Evolutionary conservation across 1,284 basidiomycete genomes (phyloP), one percentile per base, ranked within the genome.

Genomic region (Baeospora myosura): DNA sequence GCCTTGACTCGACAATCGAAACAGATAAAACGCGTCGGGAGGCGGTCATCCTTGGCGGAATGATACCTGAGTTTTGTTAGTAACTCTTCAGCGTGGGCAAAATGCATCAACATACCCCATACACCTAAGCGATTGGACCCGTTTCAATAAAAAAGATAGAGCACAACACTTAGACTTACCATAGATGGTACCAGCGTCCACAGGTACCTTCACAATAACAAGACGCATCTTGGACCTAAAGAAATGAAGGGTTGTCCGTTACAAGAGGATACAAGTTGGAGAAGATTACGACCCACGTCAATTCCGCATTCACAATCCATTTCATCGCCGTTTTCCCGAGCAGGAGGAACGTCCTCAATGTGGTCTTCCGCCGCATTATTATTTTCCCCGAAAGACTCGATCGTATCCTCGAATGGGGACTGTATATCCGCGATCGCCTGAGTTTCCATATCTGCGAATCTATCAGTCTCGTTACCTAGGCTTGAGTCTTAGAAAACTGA

Each of bases 171-270:
- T 11, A 7, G 42, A 59, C 72, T 43, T 45, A 86, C 84, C 85
- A 88, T 36, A 78, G 51, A 58, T 88, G 86, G 55, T 74, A 81
- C 84, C 85, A 87, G 42, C 65, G 70, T 12, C 64, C 65, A 56
- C 86, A 88, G 12, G 66, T 72, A 4, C 75, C 76, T 46, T 87
- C 83, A 52, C 85, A 88, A 44, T 74, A 66, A 45, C 75, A 71
- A 25, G 51, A 55, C 31, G 71, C 66, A 46, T 72, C 73, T n/a
- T 79, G 74, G 11, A 65, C 57, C 74, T 80, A 42, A 26, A 36
- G 25, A 14, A 33, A 47, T 11, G 20, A 36, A 33, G 20, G 12
- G 21, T 38, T 8, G 16, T 22, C 7, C 43, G n/a, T 11, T 14
- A n/a, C 20, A 25, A 23, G 6, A 17, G 17, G 21, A 31, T 24